Base-by-base conservation (phyloP, 805 yeast species). In the Yarrowia yakushimensis region DNA sequence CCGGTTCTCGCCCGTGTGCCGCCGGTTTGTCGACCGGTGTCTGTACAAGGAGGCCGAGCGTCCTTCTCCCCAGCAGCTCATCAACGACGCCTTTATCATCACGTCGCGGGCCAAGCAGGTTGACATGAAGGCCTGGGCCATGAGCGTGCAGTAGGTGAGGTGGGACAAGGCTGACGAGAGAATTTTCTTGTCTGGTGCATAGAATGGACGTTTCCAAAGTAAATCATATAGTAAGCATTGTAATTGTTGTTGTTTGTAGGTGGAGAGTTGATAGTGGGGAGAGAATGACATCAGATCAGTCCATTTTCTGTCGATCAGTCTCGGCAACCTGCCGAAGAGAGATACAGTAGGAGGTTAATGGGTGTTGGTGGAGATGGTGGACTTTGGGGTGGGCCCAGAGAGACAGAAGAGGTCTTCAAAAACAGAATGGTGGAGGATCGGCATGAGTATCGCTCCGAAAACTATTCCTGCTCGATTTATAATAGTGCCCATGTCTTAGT, bases 11-110 rank as follows among this genome's bases (percentile, higher is more conserved):
- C 66, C 72, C 1, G 78, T 73, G 34, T 76, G 92, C 66, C 81
- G 89, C 66, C 79, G 79, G 55, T 90, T 92, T 71, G 86, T 93
- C 17, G 86, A 85, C 65, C 74, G 81, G 39, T 92, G 97, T 69
- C 78, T 91, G 69, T 78, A 82, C 45, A 89, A 87, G 70, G 91
- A 87, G 65, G 89, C 85, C 46, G 81, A 79, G 60, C 78, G 99
- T 64, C 84, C 88, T 22, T 84, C 86, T 0, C 96, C 97, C 0
- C 81, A 82, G 67, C 90, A 88, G 46, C 74, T 94, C 25, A 75
- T 88, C 27, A 59, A 67, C 45, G 71, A 71, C 41, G 67, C 72
- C 12, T 74, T 73, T 63, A 70, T 71, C 60, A 46, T 67, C 30
- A 65, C 66, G 13, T 70, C 72, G 10, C 64, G 65, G 22, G 67